Conservation (phyloP, 2,329 filamentous ascomycete genomes). For the Venturia oleaginea region DNA sequence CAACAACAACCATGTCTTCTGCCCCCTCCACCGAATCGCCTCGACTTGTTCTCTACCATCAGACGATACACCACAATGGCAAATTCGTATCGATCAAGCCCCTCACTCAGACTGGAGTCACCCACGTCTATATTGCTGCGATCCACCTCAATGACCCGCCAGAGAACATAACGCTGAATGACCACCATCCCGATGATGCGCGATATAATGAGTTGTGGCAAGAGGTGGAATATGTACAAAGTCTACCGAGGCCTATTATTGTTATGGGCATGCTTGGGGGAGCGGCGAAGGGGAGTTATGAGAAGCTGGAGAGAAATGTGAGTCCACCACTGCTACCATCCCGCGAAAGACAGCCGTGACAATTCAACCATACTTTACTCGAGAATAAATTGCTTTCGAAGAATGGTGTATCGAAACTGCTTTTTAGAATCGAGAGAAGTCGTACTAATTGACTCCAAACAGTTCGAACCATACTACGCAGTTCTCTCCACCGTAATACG, state of each 20-base stretch:
- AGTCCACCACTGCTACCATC: conserved; percentile 13
- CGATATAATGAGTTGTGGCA: conserved; percentile 68
- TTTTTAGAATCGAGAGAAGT: too few species aligned
- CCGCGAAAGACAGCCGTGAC: too few species aligned
- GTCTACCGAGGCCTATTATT: conserved; percentile 53
- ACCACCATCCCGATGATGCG: conserved; percentile 59
- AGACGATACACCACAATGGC: conserved; percentile 49
- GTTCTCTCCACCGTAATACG: conserved; percentile 59
- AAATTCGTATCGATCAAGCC: conserved; percentile 54
- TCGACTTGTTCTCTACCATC: conserved; percentile 50
- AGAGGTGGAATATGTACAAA: conserved; percentile 64
- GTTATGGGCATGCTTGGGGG: conserved; percentile 84
- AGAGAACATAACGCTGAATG: conserved; percentile 65
- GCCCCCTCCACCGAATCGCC: conserved; percentile 17
- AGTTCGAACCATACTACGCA: conserved; percentile 65
- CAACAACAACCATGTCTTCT: not conserved
- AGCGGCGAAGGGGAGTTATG: conserved; percentile 66
- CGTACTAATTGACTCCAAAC: conserved; percentile 14
- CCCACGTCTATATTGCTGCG: conserved; percentile 79
- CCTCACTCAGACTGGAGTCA: conserved; percentile 52
- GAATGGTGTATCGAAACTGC: not conserved
- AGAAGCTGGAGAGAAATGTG: conserved; percentile 46
- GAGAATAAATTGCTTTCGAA: not conserved
- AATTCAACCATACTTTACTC: too few species aligned
- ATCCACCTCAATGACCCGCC: conserved; percentile 70